These are phyloP conservation scores for Canariomyces notabilis DNA, from an alignment of 2,329 filamentous ascomycete species.

Conservation along the genomic window DNA sequence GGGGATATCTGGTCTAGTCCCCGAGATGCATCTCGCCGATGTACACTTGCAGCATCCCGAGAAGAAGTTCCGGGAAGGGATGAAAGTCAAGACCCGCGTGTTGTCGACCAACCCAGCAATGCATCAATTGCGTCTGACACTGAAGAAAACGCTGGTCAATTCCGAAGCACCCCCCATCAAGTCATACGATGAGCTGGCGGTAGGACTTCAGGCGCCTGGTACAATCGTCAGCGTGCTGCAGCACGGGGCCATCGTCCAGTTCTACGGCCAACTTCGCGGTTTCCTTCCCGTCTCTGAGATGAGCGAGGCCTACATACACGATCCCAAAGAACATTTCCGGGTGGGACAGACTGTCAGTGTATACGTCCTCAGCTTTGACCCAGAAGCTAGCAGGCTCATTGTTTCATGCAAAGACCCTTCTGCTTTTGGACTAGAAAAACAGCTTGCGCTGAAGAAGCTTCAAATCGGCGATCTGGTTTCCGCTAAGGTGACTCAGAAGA, in stretches of 20 bases:
- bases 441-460: constrained; percentile 69
- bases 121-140: constrained; percentile 75
- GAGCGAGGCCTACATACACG: constrained; percentile 93
- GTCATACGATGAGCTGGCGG: constrained; percentile 65
- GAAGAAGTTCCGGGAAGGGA: constrained; percentile 88
- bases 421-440: constrained; percentile 68
- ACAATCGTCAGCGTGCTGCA: constrained; percentile 78
- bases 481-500: constrained; percentile 77
- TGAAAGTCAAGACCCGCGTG: constrained; percentile 78
- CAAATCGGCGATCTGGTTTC: constrained; percentile 69
- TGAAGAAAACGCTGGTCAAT: constrained; percentile 94
- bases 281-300: constrained; percentile 94
- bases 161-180: constrained; percentile 77
- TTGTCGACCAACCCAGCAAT: constrained; percentile 72
- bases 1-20: constrained; percentile 81
- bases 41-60: constrained; percentile 85
- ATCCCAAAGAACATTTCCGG: constrained; percentile 84
- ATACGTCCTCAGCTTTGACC: constrained; percentile 75
- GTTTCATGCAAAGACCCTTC: constrained; percentile 91
- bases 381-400: constrained; percentile 64
- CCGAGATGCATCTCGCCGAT: constrained; percentile 84
- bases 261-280: constrained; percentile 77
- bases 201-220: constrained; percentile 75
- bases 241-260: constrained; percentile 83
- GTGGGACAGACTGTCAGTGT: constrained; percentile 88